Evolutionary conservation across 495 filamentous ascomycete species (phyloP).

Genomic region (Friedmanniomyces simplex): DNA sequence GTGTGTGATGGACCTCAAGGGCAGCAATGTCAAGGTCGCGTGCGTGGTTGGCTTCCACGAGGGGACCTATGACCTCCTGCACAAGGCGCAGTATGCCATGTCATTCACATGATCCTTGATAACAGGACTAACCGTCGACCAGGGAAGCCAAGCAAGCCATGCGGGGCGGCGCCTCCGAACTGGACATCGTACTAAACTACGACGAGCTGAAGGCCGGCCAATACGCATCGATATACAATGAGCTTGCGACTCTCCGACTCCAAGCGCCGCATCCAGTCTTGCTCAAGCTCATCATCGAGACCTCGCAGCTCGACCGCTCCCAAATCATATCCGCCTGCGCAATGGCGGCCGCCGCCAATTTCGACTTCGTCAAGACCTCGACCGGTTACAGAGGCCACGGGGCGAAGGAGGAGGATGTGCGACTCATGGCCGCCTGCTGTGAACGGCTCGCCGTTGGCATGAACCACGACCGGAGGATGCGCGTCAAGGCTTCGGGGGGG

Average conservation of each 20-base stretch:
- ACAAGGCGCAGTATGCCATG: slow-evolving; percentile 38
- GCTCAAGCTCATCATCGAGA: slow-evolving; percentile 61
- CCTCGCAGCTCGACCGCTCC: slow-evolving; percentile 42
- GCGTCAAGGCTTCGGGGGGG: slow-evolving; percentile 59
- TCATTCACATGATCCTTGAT: neutral
- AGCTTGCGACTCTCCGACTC: slow-evolving; percentile 45
- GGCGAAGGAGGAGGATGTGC: slow-evolving; percentile 46
- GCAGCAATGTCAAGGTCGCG: slow-evolving; percentile 42
- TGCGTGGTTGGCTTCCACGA: slow-evolving; percentile 61
- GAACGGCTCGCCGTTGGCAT: slow-evolving; percentile 21
- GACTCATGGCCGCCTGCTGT: slow-evolving; percentile 44
- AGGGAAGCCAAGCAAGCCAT: slow-evolving; percentile 49
- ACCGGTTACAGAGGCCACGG: slow-evolving; percentile 56
- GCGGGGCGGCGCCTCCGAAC: slow-evolving; percentile 47
- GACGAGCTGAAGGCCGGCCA: slow-evolving; percentile 37
- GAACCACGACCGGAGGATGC: slow-evolving; percentile 23
- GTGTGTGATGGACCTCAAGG: slow-evolving; percentile 43
- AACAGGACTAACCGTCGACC: neutral
- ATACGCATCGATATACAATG: slow-evolving; percentile 46
- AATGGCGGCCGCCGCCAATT: slow-evolving; percentile 49
- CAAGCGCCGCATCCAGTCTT: slow-evolving; percentile 39
- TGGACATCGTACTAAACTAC: slow-evolving; percentile 61
- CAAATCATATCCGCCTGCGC: slow-evolving; percentile 51
- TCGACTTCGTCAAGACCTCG: slow-evolving; percentile 59
- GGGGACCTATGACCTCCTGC: slow-evolving; percentile 43